These are phyloP conservation scores for Onygenales sp. DNA, from an alignment of 2,329 filamentous ascomycete species.

Conservation along the genomic window DNA sequence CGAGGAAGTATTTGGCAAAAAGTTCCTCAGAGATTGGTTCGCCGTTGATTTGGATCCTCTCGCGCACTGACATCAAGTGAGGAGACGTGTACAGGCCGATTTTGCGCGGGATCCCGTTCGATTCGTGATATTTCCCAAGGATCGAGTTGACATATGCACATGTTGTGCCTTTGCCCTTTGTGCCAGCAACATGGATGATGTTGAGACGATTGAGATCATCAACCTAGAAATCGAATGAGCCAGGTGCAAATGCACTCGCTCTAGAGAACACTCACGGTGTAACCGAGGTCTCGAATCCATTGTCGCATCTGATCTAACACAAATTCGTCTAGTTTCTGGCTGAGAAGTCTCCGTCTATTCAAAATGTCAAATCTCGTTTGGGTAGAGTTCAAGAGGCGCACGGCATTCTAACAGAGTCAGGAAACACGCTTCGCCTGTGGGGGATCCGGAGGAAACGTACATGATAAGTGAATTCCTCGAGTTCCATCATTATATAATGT, in stretches of 20 bases:
- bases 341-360: not conserved
- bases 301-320: not conserved
- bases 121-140: slow-evolving; percentile 41
- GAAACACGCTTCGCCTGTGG: no score
- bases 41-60: slow-evolving; percentile 20
- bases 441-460: no score
- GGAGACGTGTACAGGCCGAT: slow-evolving; percentile 61
- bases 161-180: slow-evolving; percentile 61
- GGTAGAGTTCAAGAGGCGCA: not conserved
- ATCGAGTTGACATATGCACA: slow-evolving; percentile 58
- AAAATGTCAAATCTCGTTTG: not conserved
- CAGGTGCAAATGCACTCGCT: not conserved
- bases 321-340: not conserved
- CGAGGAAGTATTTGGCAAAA: slow-evolving; percentile 16
- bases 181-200: slow-evolving; percentile 58
- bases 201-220: slow-evolving; percentile 48
- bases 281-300: not conserved
- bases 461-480: no score
- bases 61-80: slow-evolving; percentile 30
- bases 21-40: slow-evolving; percentile 8
- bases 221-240: slow-evolving; percentile 16
- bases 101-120: slow-evolving; percentile 20
- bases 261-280: not conserved
- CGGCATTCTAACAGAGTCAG: no score
- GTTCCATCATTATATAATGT: no score